Evolutionary conservation across 371 early-diverging fungal species (phyloP).

Genomic region (Nematocida ironsii): DNA sequence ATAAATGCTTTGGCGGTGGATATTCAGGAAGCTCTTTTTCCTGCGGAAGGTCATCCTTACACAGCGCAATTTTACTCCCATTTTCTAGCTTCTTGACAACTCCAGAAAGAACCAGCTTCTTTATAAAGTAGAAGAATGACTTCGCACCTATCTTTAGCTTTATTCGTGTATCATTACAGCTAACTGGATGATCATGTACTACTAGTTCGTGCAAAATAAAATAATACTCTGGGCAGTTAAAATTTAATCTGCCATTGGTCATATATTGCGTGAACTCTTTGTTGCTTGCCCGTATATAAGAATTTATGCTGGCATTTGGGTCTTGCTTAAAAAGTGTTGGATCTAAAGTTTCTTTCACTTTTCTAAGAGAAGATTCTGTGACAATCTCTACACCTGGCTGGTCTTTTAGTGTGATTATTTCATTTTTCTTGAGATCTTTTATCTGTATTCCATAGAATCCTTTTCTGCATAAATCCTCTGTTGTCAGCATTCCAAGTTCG

Average conservation of each 20-base stretch:
- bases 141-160: constrained; percentile 37
- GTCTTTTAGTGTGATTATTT: not conserved
- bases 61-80: not conserved
- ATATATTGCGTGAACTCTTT: constrained; percentile 16
- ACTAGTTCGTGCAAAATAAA: constrained; percentile 53
- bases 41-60: not conserved
- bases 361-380: constrained; percentile 29
- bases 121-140: constrained; percentile 36
- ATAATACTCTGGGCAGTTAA: constrained; percentile 39
- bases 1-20: constrained; percentile 1
- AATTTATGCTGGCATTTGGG: no score
- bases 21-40: not conserved
- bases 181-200: not conserved
- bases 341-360: constrained; percentile 12
- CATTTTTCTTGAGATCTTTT: constrained; percentile 25
- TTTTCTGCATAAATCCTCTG: constrained; percentile 42
- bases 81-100: constrained; percentile 11
- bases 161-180: not conserved
- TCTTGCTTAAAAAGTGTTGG: constrained; percentile 9
- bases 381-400: constrained; percentile 2
- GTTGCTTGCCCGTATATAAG: constrained; percentile 39
- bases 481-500: constrained; percentile 43
- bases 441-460: constrained; percentile 51
- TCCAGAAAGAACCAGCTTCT: constrained; percentile 29
- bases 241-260: constrained; percentile 32